phyloP scores from a whole-genome alignment of 2,329 filamentous ascomycete genomes.

The Ramularia collo-cygni region DNA sequence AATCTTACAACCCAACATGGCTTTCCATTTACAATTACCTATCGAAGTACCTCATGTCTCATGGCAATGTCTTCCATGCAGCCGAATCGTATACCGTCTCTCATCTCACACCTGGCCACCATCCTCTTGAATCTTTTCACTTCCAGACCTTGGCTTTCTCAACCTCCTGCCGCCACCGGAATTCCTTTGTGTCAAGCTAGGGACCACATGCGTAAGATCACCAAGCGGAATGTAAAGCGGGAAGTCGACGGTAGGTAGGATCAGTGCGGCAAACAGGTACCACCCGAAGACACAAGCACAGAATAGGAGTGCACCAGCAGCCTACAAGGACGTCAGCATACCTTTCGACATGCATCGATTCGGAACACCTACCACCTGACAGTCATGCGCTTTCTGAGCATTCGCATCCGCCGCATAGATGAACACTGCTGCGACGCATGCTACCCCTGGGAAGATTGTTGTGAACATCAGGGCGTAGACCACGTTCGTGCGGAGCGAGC shows the following conservation, averaged over 20 bases:
- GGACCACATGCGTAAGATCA: slow-evolving; percentile 13
- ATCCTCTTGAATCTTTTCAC: too few species aligned
- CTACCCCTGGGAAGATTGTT: slow-evolving; percentile 9
- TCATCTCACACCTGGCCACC: too few species aligned
- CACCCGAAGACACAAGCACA: slow-evolving; percentile 11
- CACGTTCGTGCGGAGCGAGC: slow-evolving; percentile 16
- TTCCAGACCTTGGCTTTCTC: background rate
- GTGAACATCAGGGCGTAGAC: slow-evolving; percentile 15
- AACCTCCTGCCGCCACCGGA: background rate
- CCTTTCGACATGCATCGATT: too few species aligned
- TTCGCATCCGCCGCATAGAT: slow-evolving; percentile 11
- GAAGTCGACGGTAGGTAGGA: slow-evolving; percentile 18
- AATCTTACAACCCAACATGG: too few species aligned
- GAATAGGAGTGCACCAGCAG: slow-evolving; percentile 15
- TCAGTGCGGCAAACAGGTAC: slow-evolving; percentile 16
- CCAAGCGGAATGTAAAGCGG: slow-evolving; percentile 15
- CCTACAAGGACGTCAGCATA: slow-evolving; percentile 8
- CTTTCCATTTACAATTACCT: too few species aligned
- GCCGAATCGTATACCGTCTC: too few species aligned
- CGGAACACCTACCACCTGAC: slow-evolving; percentile 10
- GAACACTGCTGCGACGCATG: slow-evolving; percentile 13
- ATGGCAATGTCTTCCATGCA: too few species aligned
- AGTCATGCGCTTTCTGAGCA: slow-evolving; percentile 13
- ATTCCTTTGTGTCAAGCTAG: slow-evolving; percentile 5
- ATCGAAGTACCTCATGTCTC: too few species aligned